phyloP scores from a whole-genome alignment of 306 rosid species.

The Rubus idaeus region DNA sequence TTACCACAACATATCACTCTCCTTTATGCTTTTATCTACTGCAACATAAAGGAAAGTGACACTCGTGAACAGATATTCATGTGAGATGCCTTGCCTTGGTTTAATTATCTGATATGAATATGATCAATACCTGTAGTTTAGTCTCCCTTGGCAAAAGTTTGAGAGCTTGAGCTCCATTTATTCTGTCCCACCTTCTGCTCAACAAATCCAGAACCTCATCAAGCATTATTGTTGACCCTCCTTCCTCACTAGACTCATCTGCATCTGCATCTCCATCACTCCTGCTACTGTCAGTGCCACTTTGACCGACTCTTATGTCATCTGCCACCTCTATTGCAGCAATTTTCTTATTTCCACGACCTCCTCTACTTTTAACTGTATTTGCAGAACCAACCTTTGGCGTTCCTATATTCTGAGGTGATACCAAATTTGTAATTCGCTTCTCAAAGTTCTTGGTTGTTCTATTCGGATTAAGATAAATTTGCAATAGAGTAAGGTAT shows the following conservation, averaged over 20 bases:
- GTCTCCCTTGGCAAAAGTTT: slow-evolving; percentile 92
- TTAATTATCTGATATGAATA: background rate
- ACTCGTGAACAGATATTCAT: background rate
- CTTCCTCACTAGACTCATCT: slow-evolving; percentile 57
- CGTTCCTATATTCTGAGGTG: slow-evolving; percentile 48
- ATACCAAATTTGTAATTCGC: slow-evolving; percentile 66
- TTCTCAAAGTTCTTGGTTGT: slow-evolving; percentile 73
- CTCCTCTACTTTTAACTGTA: slow-evolving; percentile 53
- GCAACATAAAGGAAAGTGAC: background rate
- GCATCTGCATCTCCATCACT: slow-evolving; percentile 83
- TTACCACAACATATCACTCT: background rate
- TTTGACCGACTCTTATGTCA: slow-evolving; percentile 56
- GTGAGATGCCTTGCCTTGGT: background rate
- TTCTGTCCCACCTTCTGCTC: slow-evolving; percentile 88
- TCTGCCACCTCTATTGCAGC: slow-evolving; percentile 96
- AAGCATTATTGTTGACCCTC: slow-evolving; percentile 71
- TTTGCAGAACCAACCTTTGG: slow-evolving; percentile 54
- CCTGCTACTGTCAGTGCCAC: slow-evolving; percentile 80
- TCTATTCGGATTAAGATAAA: slow-evolving; percentile 85
- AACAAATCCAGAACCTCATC: slow-evolving; percentile 88
- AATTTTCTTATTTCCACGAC: slow-evolving; percentile 76
- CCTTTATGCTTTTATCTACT: background rate
- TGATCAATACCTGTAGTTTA: slow-evolving; percentile 71
- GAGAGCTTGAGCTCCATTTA: slow-evolving; percentile 97
- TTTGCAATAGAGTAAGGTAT: slow-evolving; percentile 84